Evolutionary conservation across 306 rosid species (phyloP).

Genomic region (Rubus idaeus): DNA sequence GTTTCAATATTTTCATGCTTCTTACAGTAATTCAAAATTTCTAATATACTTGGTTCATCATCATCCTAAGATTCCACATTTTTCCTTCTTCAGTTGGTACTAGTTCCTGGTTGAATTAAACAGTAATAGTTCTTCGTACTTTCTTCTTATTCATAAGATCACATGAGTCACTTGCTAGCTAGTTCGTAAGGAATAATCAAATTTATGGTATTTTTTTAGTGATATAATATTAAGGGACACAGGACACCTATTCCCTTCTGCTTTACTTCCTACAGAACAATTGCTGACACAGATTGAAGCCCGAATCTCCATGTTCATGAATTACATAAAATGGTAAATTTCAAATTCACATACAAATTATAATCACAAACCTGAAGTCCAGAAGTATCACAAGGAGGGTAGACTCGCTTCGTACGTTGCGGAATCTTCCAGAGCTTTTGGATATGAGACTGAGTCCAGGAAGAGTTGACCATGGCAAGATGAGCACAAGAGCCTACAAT

Average conservation of each 20-base stretch:
- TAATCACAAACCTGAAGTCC: constrained; percentile 69
- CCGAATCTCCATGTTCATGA: no score
- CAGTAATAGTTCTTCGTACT: background rate
- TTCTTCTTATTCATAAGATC: background rate
- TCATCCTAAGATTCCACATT: background rate
- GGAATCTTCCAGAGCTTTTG: constrained; percentile 80
- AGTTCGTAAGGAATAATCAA: background rate
- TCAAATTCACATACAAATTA: background rate
- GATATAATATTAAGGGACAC: no score
- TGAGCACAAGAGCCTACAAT: constrained; percentile 82
- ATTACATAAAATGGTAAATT: no score
- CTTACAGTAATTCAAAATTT: background rate
- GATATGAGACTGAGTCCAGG: constrained; percentile 90
- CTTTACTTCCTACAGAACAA: no score
- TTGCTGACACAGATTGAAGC: no score
- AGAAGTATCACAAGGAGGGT: constrained; percentile 95
- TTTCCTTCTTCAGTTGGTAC: background rate
- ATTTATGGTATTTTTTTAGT: no score
- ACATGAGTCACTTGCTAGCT: background rate
- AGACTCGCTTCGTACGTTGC: constrained; percentile 68
- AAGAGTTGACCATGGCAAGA: constrained; percentile 93
- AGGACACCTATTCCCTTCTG: no score
- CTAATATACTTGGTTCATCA: background rate
- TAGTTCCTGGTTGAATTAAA: no score
- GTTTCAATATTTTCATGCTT: background rate